Conservation (phyloP, 2,329 filamentous ascomycete species). For the Onygenales sp. region DNA sequence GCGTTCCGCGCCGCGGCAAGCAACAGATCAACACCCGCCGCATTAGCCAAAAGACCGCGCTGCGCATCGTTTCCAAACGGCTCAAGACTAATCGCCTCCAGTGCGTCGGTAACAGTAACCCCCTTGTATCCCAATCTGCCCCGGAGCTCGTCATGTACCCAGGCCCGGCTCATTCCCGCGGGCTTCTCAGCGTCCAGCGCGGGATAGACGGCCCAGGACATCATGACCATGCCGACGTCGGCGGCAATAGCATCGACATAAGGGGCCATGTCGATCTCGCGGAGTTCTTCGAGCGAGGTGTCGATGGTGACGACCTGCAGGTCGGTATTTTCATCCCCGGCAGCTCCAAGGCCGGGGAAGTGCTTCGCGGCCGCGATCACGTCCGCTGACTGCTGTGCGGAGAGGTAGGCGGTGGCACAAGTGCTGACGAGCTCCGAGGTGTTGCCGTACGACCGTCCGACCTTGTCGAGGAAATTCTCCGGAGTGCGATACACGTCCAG, state of each 20-base stretch:
- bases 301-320: slow-evolving; percentile 18
- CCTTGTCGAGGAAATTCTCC: slow-evolving; percentile 18
- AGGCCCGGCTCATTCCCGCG: slow-evolving; percentile 17
- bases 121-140: slow-evolving; percentile 18
- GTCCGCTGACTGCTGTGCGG: slow-evolving; percentile 13
- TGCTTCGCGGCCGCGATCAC: slow-evolving; percentile 21
- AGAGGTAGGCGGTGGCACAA: slow-evolving; percentile 16
- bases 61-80: slow-evolving; percentile 16
- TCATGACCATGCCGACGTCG: slow-evolving; percentile 23
- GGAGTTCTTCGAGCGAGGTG: slow-evolving; percentile 14
- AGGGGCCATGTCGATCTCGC: slow-evolving; percentile 17
- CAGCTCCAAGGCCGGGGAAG: slow-evolving; percentile 21
- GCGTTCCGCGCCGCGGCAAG: slow-evolving; percentile 20
- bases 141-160: slow-evolving; percentile 18
- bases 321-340: slow-evolving; percentile 19
- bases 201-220: slow-evolving; percentile 23
- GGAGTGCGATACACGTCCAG: slow-evolving; percentile 18
- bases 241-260: slow-evolving; percentile 17
- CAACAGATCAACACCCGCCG: slow-evolving; percentile 22
- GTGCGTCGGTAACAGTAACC: slow-evolving; percentile 23
- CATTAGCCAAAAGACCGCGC: slow-evolving; percentile 16
- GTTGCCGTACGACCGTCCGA: slow-evolving; percentile 18
- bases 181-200: slow-evolving; percentile 18
- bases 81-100: slow-evolving; percentile 19
- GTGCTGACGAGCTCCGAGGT: slow-evolving; percentile 13